Base-by-base conservation (phyloP, 768 basidiomycete species). In the Tephrocybe sp. region DNA sequence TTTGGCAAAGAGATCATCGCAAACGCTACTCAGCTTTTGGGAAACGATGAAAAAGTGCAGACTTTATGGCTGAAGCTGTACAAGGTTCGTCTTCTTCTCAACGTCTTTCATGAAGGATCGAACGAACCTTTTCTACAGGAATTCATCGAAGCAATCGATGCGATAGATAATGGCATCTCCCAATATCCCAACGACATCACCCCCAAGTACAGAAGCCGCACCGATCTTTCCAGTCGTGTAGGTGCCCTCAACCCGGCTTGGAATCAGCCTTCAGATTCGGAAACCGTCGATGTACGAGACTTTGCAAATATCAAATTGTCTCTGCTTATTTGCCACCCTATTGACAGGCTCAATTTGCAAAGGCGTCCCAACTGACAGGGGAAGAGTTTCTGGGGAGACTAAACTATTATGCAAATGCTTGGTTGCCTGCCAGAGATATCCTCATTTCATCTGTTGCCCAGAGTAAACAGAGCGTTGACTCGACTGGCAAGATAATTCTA, bases 91-190 rank as follows among this genome's bases (percentile, higher is more conserved):
- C 15, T 22, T 27, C n/a, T n/a, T n/a, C n/a, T n/a, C 15, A 13
- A 38, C 21, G 9, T 13, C 21, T 39, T 6, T 12, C 38, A 21
- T 27, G 41, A 12, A 23, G 19, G 15, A 19, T 12, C 23, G 22
- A 42, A 50, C 56, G 37, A 56, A 29, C 16, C 19, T 18, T 15
- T 37, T 42, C 13, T 27, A 11, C 51, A 93, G 84, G 91, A 94
- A 64, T 93, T 95, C 61, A 87, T 99, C 38, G 95, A 99, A 69
- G 89, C 86, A 9, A 83, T 97, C 54, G 94, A 97, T 66, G 95
- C 80, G 3, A 86, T 94, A 63, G 95, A 99, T 72, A 99, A 99
- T 63, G 95, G 95, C 15, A 80, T 99, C 56, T 78, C 83, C 2
- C 89, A 91, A 61, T 94, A 90, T 66, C 74, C 83, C 2, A 67